These are phyloP conservation scores for Fusarium siculi DNA, from an alignment of 2,329 filamentous ascomycete species.

Conservation along the genomic window DNA sequence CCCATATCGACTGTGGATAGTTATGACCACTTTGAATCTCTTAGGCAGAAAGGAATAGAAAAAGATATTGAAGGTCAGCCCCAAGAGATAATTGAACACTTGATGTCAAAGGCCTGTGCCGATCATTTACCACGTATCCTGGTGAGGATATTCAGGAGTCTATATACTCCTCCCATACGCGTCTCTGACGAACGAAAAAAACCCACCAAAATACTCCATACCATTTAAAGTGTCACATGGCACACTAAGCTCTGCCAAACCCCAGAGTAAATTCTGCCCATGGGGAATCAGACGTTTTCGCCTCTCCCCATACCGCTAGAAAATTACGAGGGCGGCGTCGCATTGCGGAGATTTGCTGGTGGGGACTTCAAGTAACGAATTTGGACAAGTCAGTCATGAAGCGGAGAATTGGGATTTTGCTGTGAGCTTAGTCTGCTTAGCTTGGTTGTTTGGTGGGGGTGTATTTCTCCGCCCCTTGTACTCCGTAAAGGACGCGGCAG, in stretches of 20 bases:
- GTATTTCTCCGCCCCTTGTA: constrained; percentile 1
- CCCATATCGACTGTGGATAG: background rate
- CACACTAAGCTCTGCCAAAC: background rate
- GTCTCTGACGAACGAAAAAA: background rate
- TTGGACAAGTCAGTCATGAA: background rate
- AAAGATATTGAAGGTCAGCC: accelerated
- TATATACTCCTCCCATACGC: background rate
- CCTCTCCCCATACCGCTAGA: constrained; percentile 5
- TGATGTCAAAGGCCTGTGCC: background rate
- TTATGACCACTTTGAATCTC: too few relatives aligned
- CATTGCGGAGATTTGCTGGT: constrained; percentile 5
- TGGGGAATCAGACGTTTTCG: constrained; percentile 24
- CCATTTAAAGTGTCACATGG: background rate
- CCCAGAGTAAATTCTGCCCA: constrained; percentile 13
- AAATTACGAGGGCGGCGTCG: background rate
- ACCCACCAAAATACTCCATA: background rate
- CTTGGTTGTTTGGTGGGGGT: background rate
- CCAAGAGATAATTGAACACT: too few relatives aligned
- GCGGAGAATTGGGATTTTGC: background rate
- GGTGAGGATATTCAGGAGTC: background rate
- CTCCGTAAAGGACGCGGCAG: background rate
- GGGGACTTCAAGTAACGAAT: background rate
- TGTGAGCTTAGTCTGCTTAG: background rate
- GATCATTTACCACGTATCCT: background rate
- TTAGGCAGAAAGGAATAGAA: too few relatives aligned